These are phyloP conservation scores for Jatropha curcas DNA, from an alignment of 345 rosid species.

Conservation along the genomic window DNA sequence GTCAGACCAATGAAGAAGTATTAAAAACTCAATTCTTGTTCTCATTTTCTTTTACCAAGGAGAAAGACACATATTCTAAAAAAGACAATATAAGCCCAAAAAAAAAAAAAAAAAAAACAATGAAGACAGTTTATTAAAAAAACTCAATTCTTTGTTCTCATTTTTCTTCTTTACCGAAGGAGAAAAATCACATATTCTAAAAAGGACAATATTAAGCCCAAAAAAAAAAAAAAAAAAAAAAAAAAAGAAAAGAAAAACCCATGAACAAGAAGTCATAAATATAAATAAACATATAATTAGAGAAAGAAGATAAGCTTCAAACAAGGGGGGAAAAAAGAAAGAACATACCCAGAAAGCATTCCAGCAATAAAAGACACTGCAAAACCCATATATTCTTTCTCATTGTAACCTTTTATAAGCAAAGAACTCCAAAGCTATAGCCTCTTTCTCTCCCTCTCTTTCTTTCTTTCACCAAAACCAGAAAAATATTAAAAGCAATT, in stretches of 20 bases:
- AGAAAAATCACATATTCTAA: too few species aligned
- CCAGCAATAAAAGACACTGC: constrained; percentile 27
- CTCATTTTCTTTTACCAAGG: background rate
- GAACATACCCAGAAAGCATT: constrained; percentile 36
- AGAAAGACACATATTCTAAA: too few species aligned
- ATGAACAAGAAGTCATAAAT: background rate
- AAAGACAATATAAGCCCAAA: too few species aligned
- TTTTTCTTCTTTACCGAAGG: too few species aligned
- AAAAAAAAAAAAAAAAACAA: too few species aligned
- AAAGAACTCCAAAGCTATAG: background rate
- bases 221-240: too few species aligned
- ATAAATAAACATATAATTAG: too few species aligned
- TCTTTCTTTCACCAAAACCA: background rate
- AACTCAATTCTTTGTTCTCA: background rate
- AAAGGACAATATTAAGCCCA: too few species aligned
- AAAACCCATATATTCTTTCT: constrained; percentile 11
- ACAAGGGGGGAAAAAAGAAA: background rate
- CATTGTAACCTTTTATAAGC: constrained; percentile 19
- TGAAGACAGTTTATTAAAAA: too few species aligned
- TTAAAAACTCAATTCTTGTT: background rate
- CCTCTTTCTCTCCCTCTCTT: background rate
- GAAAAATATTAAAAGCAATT: background rate
- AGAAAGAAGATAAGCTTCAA: too few species aligned
- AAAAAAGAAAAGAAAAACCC: too few species aligned
- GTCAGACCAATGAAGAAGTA: too few species aligned